These are phyloP conservation scores for Leccinum subgranulosum DNA, from an alignment of 768 basidiomycete genomes.

Conservation along the genomic window DNA sequence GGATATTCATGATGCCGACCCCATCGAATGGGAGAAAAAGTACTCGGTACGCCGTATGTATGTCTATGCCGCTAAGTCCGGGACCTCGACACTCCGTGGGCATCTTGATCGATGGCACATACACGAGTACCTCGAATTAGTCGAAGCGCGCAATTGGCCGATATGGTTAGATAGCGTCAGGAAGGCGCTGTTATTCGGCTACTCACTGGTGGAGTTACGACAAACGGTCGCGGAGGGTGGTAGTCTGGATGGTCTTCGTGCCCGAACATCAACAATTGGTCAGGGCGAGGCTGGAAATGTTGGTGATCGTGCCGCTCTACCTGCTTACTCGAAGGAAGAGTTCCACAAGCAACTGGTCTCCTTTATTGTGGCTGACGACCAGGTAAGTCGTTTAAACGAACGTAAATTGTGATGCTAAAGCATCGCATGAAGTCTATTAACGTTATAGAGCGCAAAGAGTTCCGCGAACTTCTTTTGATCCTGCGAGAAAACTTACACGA, in stretches of 20 bases:
- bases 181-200: neutral
- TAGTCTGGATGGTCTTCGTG: neutral
- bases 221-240: neutral
- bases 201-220: neutral
- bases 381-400: neutral
- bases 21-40: neutral
- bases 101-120: neutral
- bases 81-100: neutral
- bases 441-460: neutral
- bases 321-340: neutral
- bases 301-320: neutral
- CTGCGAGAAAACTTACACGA: neutral
- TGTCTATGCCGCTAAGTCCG: neutral
- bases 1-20: neutral
- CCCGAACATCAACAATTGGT: too few relatives aligned
- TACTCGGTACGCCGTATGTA: neutral
- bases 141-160: neutral
- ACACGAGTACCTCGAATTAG: neutral
- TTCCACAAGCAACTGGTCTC: neutral
- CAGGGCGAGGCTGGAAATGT: neutral
- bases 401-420: neutral
- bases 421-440: neutral
- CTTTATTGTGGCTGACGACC: neutral
- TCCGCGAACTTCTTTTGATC: neutral
- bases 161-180: neutral